Evolutionary conservation across 2,329 filamentous ascomycete species (phyloP).

Genomic region (Zopfia rhizophila): DNA sequence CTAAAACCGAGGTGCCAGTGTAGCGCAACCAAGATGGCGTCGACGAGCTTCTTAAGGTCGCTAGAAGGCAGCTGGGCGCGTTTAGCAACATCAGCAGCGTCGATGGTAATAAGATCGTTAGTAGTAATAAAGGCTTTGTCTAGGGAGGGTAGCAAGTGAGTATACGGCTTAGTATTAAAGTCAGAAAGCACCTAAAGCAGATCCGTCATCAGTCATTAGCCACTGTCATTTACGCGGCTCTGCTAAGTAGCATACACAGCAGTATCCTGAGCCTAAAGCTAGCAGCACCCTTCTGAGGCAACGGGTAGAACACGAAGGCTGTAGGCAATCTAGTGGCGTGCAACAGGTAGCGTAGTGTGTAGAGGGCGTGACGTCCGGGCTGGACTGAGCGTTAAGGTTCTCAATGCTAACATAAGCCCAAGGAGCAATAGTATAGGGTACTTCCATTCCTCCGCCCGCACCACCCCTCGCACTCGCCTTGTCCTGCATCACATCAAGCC

Average conservation of each 20-base stretch:
- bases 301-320: not conserved
- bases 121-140: conserved; percentile 82
- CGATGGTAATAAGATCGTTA: conserved; percentile 85
- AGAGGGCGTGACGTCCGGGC: conserved; percentile 1
- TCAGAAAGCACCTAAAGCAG: conserved; percentile 82
- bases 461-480: conserved; percentile 3
- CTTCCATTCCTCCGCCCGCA: conserved; percentile 6
- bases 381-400: too few relatives aligned
- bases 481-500: conserved; percentile 5
- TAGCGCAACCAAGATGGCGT: conserved; percentile 73
- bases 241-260: conserved; percentile 40
- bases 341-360: conserved; percentile 1
- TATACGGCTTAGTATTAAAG: conserved; percentile 77
- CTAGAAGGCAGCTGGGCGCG: conserved; percentile 83
- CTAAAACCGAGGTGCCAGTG: conserved; percentile 68
- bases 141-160: conserved; percentile 79
- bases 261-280: conserved; percentile 13
- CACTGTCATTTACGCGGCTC: conserved; percentile 45
- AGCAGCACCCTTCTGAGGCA: conserved; percentile 3
- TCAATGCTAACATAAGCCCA: too few relatives aligned
- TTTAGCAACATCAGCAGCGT: conserved; percentile 84
- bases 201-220: conserved; percentile 75
- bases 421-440: not conserved
- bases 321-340: conserved; percentile 1
- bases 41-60: conserved; percentile 79